These are phyloP conservation scores for Lycium ferocissimum DNA, from an alignment of 257 asterid species.

Conservation along the genomic window DNA sequence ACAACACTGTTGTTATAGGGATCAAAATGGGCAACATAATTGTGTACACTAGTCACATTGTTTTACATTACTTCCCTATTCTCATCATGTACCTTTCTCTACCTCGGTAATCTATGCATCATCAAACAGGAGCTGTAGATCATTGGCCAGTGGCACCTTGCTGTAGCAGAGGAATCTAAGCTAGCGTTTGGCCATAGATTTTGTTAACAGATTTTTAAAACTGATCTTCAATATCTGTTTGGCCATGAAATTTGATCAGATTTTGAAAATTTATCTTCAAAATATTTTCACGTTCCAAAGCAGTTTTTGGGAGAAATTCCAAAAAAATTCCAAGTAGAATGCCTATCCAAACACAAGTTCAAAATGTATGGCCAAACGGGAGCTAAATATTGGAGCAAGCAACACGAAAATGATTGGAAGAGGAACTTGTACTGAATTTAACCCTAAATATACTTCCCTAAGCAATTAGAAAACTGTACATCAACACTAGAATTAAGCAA, in stretches of 20 bases:
- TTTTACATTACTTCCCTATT: not conserved
- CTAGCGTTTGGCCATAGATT: too few species aligned
- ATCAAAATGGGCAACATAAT: not conserved
- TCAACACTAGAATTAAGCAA: not conserved
- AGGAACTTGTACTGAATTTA: conserved; percentile 3
- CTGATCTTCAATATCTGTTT: too few species aligned
- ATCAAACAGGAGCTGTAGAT: not conserved
- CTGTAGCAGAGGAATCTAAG: not conserved
- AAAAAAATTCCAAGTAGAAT: too few species aligned
- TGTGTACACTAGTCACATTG: not conserved
- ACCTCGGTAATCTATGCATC: not conserved
- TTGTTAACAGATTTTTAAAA: too few species aligned
- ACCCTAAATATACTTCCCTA: not conserved
- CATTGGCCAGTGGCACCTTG: not conserved
- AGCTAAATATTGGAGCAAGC: conserved; percentile 4
- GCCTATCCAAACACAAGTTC: too few species aligned
- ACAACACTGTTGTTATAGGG: not conserved
- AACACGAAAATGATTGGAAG: not conserved
- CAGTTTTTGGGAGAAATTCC: too few species aligned
- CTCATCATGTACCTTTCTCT: not conserved
- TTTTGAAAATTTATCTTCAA: too few species aligned
- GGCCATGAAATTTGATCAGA: too few species aligned
- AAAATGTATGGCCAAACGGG: too few species aligned
- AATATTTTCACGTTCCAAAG: too few species aligned
- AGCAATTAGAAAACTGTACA: not conserved